Percentiles rank a stretch among this genome's conserved stretches.
Evolutionary conservation across 2,329 filamentous ascomycete species (phyloP).

Genomic region (Penicillium sp.): DNA sequence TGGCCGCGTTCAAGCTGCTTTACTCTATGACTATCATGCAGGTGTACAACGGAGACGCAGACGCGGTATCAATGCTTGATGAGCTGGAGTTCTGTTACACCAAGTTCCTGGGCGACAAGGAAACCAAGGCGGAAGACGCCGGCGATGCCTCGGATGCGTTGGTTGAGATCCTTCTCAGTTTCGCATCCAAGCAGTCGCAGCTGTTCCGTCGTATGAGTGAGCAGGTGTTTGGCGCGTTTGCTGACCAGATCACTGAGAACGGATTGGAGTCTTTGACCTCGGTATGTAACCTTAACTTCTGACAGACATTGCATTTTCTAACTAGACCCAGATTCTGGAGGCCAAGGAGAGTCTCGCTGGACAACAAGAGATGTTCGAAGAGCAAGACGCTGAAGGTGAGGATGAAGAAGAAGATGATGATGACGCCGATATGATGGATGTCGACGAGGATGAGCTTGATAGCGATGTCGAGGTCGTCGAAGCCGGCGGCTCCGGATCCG

Average conservation of each 20-base stretch:
- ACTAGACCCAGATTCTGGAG: constrained; percentile 64
- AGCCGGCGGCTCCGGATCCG: constrained; percentile 40
- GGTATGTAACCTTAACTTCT: constrained; percentile 26
- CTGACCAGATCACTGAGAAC: constrained; percentile 67
- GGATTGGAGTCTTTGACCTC: constrained; percentile 64
- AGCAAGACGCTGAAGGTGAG: constrained; percentile 54
- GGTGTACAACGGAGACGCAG: constrained; percentile 83
- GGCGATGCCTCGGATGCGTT: constrained; percentile 63
- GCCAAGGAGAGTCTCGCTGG: constrained; percentile 79
- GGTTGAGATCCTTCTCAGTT: constrained; percentile 85
- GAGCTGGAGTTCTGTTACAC: constrained; percentile 77
- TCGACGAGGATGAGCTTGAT: constrained; percentile 38
- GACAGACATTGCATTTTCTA: constrained; percentile 26
- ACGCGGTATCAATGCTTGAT: constrained; percentile 76
- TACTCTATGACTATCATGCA: constrained; percentile 83
- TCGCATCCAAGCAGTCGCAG: constrained; percentile 79
- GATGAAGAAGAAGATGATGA: constrained; percentile 16
- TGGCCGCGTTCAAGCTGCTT: constrained; percentile 71
- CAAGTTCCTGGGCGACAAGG: constrained; percentile 55
- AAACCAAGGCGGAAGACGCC: constrained; percentile 52
- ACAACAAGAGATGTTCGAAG: constrained; percentile 81
- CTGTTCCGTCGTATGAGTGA: constrained; percentile 83
- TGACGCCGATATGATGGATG: constrained; percentile 52
- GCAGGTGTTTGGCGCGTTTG: constrained; percentile 83
- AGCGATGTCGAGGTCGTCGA: constrained; percentile 43